A percentile compares a stretch with the other conserved stretches of the same genome.
These are phyloP conservation scores for Ophiostoma piceae DNA, from an alignment of 2,329 filamentous ascomycete species.

Conservation along the genomic window DNA sequence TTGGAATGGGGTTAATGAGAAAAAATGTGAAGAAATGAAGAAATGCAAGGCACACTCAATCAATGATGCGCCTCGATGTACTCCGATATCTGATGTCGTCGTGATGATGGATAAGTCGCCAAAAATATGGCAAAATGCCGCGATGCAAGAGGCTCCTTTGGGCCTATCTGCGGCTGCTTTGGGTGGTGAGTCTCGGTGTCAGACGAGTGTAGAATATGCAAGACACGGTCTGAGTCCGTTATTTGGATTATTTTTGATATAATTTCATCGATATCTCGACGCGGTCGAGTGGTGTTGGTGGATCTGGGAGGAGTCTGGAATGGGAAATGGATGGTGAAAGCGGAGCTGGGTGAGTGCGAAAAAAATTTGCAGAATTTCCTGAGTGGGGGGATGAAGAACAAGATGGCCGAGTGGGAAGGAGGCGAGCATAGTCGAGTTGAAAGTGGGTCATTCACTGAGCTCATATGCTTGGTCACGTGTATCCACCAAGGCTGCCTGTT, in stretches of 20 bases:
- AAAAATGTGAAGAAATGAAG: neutral
- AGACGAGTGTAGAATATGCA: neutral
- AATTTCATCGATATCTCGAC: neutral
- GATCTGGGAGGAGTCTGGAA: neutral
- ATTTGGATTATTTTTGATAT: neutral
- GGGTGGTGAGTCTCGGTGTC: neutral
- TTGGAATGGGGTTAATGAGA: neutral
- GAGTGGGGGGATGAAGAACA: neutral
- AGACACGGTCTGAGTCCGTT: neutral
- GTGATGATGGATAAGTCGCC: neutral
- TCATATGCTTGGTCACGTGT: neutral
- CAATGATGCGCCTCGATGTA: neutral
- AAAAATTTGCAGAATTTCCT: constrained; percentile 10
- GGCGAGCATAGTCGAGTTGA: neutral
- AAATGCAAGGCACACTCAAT: neutral
- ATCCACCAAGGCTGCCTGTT: neutral
- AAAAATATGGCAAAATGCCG: neutral
- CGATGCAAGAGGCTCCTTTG: neutral
- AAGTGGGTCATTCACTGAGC: too few relatives aligned
- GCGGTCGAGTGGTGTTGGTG: neutral
- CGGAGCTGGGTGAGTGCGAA: constrained; percentile 9
- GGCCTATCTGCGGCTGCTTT: neutral
- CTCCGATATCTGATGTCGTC: neutral
- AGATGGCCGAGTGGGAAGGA: constrained; percentile 17
- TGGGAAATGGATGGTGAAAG: constrained; percentile 5